Evolutionary conservation across 495 filamentous ascomycete genomes (phyloP), one percentile per base, ranked within the genome.

Genomic region (Thozetella sp.): DNA sequence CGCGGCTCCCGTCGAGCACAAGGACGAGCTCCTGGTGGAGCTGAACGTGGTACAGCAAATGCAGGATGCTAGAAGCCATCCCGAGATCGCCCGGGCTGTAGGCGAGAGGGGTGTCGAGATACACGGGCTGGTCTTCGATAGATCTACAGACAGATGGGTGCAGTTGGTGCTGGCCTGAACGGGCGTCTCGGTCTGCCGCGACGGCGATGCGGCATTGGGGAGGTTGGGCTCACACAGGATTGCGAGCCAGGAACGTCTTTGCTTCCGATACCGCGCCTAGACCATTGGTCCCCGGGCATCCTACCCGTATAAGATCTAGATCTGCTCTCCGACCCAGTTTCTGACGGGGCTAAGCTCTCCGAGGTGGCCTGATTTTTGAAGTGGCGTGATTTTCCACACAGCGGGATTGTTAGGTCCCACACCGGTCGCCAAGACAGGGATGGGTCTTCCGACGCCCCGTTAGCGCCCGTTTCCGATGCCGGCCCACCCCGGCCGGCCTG

Each of bases 41-140:
- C 59, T 82, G 58, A 85, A 86, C 60, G 83, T 86, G 12, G 71
- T 75, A 24, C 75, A 75, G 46, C 81, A 84, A 24, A 68, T 85
- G 46, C 72, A 76, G 59, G 71, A 76, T 25, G 56, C 86, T 37
- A 79, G 76, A 66, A 71, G 80, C 64, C 76, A 81, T 63, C 63
- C 65, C 43, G 77, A 71, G 26, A 76, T 84, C 24, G 61, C 80
- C 52, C 76, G 77, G 19, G 85, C 81, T 20, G 80, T 84, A 22
- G 66, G 74, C 59, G 76, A 79, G 67, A 75, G 81, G 27, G 83
- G 83, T 1, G 65, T 88, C 17, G 60, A 77, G 67, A 76, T 88
- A 6, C 81, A 86, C 66, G 84, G 79, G 10, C 63, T 83, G 56
- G 78, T 88, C 22, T 87, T 13, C 43, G 43, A 48, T 10, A 48